phyloP scores from a whole-genome alignment of 208 protist genomes.

The Leishmania arabica region DNA sequence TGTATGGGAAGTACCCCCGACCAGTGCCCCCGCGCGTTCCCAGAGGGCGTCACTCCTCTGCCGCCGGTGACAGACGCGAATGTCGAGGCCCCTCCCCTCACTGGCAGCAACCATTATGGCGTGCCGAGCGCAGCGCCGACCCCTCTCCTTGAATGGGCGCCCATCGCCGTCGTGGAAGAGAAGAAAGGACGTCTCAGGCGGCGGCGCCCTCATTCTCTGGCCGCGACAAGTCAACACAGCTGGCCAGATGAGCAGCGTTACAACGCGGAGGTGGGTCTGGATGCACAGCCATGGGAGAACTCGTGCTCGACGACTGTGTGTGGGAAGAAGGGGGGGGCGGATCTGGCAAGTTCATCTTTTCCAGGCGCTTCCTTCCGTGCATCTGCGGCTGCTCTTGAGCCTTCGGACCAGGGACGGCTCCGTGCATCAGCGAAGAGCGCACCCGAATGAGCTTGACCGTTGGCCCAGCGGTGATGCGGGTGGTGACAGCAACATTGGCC shows the following conservation, averaged over 20 bases:
- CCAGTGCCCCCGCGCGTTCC: background rate
- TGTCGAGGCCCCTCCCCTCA: background rate
- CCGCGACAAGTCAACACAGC: slow-evolving; percentile 6
- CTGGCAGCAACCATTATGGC: background rate
- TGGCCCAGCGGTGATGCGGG: slow-evolving; percentile 6
- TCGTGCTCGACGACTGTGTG: slow-evolving; percentile 14
- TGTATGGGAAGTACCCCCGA: background rate
- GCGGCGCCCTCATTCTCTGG: slow-evolving; percentile 18
- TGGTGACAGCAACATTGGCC: background rate
- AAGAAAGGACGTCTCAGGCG: slow-evolving; percentile 3
- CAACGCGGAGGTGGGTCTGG: background rate
- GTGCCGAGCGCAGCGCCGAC: background rate
- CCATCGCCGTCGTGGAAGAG: slow-evolving; percentile 24
- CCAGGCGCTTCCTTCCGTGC: slow-evolving; percentile 4
- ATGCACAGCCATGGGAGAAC: background rate
- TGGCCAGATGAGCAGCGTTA: slow-evolving; percentile 20
- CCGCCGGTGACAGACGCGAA: background rate
- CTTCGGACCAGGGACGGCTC: background rate
- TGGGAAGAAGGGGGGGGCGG: slow-evolving; percentile 6
- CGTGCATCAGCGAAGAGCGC: background rate
- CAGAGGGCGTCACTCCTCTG: background rate
- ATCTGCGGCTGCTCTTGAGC: slow-evolving; percentile 14
- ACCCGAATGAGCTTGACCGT: background rate
- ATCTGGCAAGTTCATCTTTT: slow-evolving; percentile 28
- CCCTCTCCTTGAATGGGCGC: background rate